Evolutionary conservation across 768 basidiomycete genomes (phyloP), one percentile per base, ranked within the genome.

Genomic region (Kwoniella bestiolae): DNA sequence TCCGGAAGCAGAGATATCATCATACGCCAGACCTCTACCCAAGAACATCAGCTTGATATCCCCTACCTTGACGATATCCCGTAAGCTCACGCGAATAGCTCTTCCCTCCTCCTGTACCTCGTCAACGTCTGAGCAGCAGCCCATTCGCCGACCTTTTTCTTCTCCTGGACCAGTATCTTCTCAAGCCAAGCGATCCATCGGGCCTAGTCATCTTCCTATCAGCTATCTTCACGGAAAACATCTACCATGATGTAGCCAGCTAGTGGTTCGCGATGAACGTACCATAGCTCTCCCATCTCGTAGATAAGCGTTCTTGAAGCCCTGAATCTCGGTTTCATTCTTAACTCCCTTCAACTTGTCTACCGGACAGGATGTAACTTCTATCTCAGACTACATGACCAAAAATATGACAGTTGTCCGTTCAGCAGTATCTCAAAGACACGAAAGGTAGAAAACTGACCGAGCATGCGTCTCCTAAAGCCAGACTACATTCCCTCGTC

Each of bases 171-270:
- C 41, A 94, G 84, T 80, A 91, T 90, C 63, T 87, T 82, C 62
- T 97, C 93, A 1, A 99, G 83, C 92, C 93, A 95, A 0, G 92
- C 90, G 64, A 94, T 86, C 88, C 92, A 98, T 5, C 79, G 70
- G 6, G 77, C 77, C 78, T 75, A n/a, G n/a, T n/a, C n/a, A n/a
- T n/a, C n/a, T n/a, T n/a, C n/a, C n/a, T n/a, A n/a, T n/a, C n/a
- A n/a, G n/a, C n/a, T n/a, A n/a, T n/a, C n/a, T n/a, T n/a, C n/a
- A n/a, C n/a, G n/a, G n/a, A n/a, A n/a, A n/a, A 41, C 21, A 14
- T 3, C n/a, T 31, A 56, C 55, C 63, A 28, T 35, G 34, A 9
- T 25, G 21, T 52, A 31, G 8, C 18, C 2, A 26, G 14, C n/a
- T 9, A 21, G n/a, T 44, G n/a, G 31, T 31, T 23, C 2, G 29